Base-by-base conservation (phyloP, 495 filamentous ascomycete genomes). In the Chaetomium fimeti region DNA sequence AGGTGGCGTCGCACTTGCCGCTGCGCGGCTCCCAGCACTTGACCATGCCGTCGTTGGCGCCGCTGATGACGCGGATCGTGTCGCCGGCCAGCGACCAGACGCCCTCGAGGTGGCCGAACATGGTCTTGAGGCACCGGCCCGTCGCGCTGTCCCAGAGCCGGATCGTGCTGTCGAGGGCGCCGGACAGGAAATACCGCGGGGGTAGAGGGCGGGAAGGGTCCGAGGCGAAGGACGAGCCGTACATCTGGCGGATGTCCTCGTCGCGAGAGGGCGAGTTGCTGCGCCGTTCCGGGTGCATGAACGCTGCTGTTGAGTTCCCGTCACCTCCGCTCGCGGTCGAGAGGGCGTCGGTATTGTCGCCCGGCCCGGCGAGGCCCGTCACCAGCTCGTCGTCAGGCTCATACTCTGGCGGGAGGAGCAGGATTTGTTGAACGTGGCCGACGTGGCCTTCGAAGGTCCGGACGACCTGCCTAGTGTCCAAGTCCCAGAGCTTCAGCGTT, bases 71-170 rank as follows among this genome's bases (percentile, higher is more conserved):
- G 18, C 94, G 86, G 40, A 99, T 80, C 0, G 90, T 92, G 73
- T 99, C 95, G 2, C 91, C 95, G 2, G 91, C 93, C 6, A 99
- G 83, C 12, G 90, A 89, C 94, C 94, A 99, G 25, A 99, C 88
- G 27, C 94, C 94, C 74, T 98, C 94, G 25, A 99, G 80, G 67
- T 99, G 94, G 0, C 94, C 94, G 65, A 98, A 99, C 77, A 96
- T 93, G 5, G 91, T 97, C 58, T 90, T 90, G 12, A 96, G 78
- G 70, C 91, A 96, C 66, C 82, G 80, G 52, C 90, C 92, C 7
- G 87, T 91, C 48, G 84, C 84, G 11, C 92, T 88, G 73, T 98
- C 91, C 94, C 94, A 99, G 32, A 98, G 82, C 15, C 94, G 89
- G 64, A 99, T 91, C 8, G 91, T 97, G 47, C 85, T 86, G 72